Percentiles rank a stretch among this genome's conserved stretches.
Conservation (phyloP, 768 basidiomycete genomes). For the Collybiopsis luxurians region DNA sequence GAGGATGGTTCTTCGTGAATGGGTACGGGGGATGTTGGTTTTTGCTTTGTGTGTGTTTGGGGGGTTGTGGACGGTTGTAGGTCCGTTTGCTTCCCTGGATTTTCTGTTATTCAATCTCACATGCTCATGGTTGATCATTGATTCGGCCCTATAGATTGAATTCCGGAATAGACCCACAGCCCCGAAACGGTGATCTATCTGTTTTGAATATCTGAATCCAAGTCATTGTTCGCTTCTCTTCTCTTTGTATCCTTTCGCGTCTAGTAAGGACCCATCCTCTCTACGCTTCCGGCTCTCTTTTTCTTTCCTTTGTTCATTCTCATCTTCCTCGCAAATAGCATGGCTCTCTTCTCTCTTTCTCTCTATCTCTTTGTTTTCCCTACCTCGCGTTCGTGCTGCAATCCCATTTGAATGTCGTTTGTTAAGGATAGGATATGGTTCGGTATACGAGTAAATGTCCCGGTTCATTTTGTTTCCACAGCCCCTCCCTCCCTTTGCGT, state of each 20-base stretch:
- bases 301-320: not conserved
- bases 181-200: not conserved
- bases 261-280: not conserved
- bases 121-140: not conserved
- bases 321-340: not conserved
- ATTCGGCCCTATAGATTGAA: not conserved
- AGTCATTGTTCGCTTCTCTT: not conserved
- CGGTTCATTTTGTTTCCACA: too few species aligned
- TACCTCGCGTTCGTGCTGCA: too few species aligned
- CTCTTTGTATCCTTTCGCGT: too few species aligned
- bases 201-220: not conserved
- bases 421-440: too few species aligned
- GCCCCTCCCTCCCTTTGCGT: too few species aligned
- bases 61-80: not conserved
- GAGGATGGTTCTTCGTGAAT: not conserved
- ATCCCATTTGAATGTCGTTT: too few species aligned
- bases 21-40: not conserved
- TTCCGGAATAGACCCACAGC: too few species aligned
- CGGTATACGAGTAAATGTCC: too few species aligned
- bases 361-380: too few species aligned
- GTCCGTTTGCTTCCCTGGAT: not conserved
- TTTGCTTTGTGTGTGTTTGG: not conserved
- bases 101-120: not conserved
- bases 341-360: too few species aligned
- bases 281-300: not conserved